phyloP scores from a whole-genome alignment of 371 early-diverging fungal genomes.

The Conidiobolus incongruus region DNA sequence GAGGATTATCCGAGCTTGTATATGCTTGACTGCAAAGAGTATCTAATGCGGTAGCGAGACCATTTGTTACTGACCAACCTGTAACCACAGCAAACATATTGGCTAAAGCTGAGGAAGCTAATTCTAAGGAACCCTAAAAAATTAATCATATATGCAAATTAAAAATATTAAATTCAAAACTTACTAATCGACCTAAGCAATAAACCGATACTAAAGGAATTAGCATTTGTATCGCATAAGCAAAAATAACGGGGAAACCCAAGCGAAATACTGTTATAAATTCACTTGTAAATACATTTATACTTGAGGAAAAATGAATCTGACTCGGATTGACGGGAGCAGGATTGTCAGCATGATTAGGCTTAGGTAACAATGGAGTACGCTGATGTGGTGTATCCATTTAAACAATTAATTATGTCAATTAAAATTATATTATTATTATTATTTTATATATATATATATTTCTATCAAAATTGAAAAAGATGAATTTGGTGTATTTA shows the following conservation, averaged over 20 bases:
- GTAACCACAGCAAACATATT: constrained; percentile 46
- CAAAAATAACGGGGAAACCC: background rate
- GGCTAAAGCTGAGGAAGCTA: constrained; percentile 7
- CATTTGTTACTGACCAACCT: constrained; percentile 57
- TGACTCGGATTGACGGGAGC: too few relatives aligned
- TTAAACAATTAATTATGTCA: too few relatives aligned
- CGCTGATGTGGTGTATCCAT: too few relatives aligned
- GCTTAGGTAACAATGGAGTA: too few relatives aligned
- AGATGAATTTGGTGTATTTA: too few relatives aligned
- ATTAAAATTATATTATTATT: too few relatives aligned
- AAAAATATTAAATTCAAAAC: background rate
- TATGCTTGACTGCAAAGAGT: constrained; percentile 73
- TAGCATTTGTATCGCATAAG: background rate
- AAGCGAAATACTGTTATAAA: background rate
- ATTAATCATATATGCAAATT: background rate
- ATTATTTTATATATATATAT: too few relatives aligned
- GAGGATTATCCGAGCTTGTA: constrained; percentile 45
- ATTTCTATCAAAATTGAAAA: too few relatives aligned
- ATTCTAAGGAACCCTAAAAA: constrained; percentile 2
- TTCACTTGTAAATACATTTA: too few relatives aligned
- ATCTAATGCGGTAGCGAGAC: constrained; percentile 62
- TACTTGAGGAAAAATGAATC: too few relatives aligned
- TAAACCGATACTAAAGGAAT: constrained; percentile 2
- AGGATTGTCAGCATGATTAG: too few relatives aligned
- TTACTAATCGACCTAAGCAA: constrained; percentile 1